These are phyloP conservation scores for Fusarium tricinctum DNA, from an alignment of 2,329 filamentous ascomycete species.

Conservation along the genomic window DNA sequence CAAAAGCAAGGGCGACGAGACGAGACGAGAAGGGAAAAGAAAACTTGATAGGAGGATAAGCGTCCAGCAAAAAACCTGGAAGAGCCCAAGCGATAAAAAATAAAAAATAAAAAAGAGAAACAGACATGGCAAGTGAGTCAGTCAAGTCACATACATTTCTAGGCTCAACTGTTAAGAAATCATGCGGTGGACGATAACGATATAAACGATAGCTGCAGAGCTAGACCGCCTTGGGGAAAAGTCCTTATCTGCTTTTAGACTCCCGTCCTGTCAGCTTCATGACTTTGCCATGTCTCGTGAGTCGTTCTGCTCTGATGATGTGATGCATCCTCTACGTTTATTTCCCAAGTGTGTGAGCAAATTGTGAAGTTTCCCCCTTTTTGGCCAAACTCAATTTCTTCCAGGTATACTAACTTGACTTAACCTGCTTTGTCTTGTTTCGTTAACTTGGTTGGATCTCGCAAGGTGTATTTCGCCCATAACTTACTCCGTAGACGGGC, in stretches of 20 bases:
- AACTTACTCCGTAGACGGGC: too few relatives aligned
- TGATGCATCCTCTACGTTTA: slow-evolving; percentile 8
- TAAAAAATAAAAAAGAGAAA: too few relatives aligned
- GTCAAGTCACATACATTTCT: neutral
- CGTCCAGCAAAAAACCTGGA: too few relatives aligned
- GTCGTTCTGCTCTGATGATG: slow-evolving; percentile 36
- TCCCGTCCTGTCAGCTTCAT: slow-evolving; percentile 12
- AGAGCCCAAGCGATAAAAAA: too few relatives aligned
- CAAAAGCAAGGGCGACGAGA: slow-evolving; percentile 15
- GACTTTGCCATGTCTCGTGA: slow-evolving; percentile 24
- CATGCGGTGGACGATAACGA: slow-evolving; percentile 6
- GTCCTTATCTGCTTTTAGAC: slow-evolving; percentile 1
- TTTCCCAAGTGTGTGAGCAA: slow-evolving; percentile 4
- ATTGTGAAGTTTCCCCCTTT: slow-evolving; percentile 1
- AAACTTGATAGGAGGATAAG: slow-evolving; percentile 7
- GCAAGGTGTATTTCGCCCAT: too few relatives aligned
- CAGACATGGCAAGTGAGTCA: slow-evolving; percentile 20
- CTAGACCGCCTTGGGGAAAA: slow-evolving; percentile 31
- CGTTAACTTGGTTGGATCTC: too few relatives aligned
- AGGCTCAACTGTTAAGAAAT: neutral
- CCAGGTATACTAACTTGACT: slow-evolving; percentile 1
- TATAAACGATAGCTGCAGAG: slow-evolving; percentile 5
- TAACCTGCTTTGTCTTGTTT: too few relatives aligned
- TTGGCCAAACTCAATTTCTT: slow-evolving; percentile 29
- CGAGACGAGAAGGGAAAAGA: slow-evolving; percentile 9